phyloP scores from a whole-genome alignment of 2,329 filamentous ascomycete species.

The Epichloe elymi region DNA sequence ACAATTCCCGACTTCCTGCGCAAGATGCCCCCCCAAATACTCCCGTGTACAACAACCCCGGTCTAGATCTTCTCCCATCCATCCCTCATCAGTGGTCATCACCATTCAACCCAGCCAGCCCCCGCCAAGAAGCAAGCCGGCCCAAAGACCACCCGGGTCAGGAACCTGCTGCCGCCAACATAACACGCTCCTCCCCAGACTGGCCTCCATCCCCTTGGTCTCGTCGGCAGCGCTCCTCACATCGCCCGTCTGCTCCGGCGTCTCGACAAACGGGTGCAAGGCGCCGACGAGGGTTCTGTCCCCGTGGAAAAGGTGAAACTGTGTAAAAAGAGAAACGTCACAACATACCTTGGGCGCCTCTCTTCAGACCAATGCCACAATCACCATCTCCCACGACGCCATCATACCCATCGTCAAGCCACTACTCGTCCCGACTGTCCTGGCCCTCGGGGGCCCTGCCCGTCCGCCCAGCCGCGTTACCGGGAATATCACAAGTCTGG shows the following conservation, averaged over 20 bases:
- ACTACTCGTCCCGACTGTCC: conserved; percentile 25
- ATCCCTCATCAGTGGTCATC: neutral
- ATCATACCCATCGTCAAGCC: conserved; percentile 48
- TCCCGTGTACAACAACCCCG: too few species aligned
- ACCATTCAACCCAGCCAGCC: conserved; percentile 42
- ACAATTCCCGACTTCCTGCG: too few species aligned
- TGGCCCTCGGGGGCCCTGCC: conserved; percentile 20
- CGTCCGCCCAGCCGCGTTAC: conserved; percentile 34
- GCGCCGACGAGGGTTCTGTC: too few species aligned
- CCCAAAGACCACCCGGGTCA: conserved; percentile 49
- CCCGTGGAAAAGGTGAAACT: too few species aligned
- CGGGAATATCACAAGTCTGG: conserved; percentile 7
- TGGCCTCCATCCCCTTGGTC: conserved; percentile 84
- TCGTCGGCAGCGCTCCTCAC: conserved; percentile 40
- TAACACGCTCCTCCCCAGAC: conserved; percentile 46
- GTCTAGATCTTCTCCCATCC: neutral
- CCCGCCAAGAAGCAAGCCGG: conserved; percentile 18
- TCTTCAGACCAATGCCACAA: conserved; percentile 74
- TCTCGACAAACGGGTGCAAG: too few species aligned
- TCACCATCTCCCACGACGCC: conserved; percentile 85
- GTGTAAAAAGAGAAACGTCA: neutral
- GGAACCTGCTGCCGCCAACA: conserved; percentile 36
- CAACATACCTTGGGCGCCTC: conserved; percentile 60
- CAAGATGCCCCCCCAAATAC: too few species aligned
- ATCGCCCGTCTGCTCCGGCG: too few species aligned